Evolutionary conservation across 2,329 filamentous ascomycete genomes (phyloP).

Genomic region (Fusarium albidum): DNA sequence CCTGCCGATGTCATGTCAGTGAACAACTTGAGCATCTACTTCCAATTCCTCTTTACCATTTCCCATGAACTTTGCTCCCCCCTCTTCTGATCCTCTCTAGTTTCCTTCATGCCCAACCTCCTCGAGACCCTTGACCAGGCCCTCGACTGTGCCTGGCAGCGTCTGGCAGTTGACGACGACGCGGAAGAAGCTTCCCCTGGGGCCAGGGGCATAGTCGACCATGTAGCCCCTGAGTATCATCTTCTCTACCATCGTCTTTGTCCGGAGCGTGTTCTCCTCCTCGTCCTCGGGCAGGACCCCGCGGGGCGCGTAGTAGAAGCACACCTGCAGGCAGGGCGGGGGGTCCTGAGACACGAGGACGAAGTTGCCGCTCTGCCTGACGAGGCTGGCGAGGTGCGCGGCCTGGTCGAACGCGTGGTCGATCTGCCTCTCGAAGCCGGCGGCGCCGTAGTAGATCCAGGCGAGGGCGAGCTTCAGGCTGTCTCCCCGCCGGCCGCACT

Average conservation of each 20-base stretch:
- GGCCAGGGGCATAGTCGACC: conserved; percentile 68
- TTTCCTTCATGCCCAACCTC: conserved; percentile 48
- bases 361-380: conserved; percentile 68
- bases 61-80: not conserved
- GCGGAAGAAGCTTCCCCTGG: conserved; percentile 64
- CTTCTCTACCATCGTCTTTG: conserved; percentile 56
- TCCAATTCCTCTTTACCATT: not conserved
- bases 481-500: conserved; percentile 90
- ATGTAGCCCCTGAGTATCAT: conserved; percentile 64
- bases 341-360: conserved; percentile 77
- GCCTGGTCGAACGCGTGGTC: conserved; percentile 79
- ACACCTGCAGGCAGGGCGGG: conserved; percentile 90
- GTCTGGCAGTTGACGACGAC: conserved; percentile 68
- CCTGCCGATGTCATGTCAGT: not conserved
- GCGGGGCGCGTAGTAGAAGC: conserved; percentile 81
- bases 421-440: conserved; percentile 75
- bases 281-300: conserved; percentile 55
- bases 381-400: conserved; percentile 67
- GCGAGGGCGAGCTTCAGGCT: conserved; percentile 85
- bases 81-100: too few relatives aligned
- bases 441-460: conserved; percentile 87
- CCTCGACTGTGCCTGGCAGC: conserved; percentile 58
- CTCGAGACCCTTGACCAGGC: conserved; percentile 62
- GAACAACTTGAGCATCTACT: not conserved
- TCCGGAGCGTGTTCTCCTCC: conserved; percentile 58